Evolutionary conservation across 163 green algal species (phyloP), one percentile per base, ranked within the genome.

Genomic region (Scenedesmus sp.): DNA sequence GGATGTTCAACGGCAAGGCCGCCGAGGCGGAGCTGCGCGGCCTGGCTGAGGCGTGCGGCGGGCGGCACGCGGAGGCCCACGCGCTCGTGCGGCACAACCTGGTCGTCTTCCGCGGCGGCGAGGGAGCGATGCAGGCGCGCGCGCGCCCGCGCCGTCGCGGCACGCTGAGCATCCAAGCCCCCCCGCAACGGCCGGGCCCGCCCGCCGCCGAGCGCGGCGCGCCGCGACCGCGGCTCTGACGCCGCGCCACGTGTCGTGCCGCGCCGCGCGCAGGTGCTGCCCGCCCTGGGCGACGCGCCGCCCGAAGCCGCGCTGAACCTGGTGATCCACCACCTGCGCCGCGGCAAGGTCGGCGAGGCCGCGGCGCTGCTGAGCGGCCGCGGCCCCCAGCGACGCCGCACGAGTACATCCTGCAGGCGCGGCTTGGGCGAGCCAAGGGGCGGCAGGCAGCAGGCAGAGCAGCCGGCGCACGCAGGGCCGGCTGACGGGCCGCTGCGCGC

Each of bases 321-420:
- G 63, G 90, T 93, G 6, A 92, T 96, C 63, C 86, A 93, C 82
- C 83, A 97, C 74, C 82, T 95, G 63, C 67, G 86, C 15, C 79
- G 86, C n/a, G 81, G 78, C 26, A 81, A 92, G 47, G 47, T 91
- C 17, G 79, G 84, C 2, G 87, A 94, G 78, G 92, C 92, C 42
- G 88, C 88, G 60, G 82, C 80, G 3, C 83, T 97, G 20, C 83
- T 94, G 33, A 91, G 91, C 39, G 88, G 93, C 76, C 71, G 95
- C 56, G 84, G 94, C 77, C 91, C n/a, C n/a, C 92, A 6, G 80
- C 77, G 63, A 91, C 89, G 1, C 90, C 92, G 1, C 87, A 92
- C 39, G 92, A 96, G 84, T 94, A 95, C 83, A 96, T 96, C 60
- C 87, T 94, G n/a, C 93, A 95, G 88, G 87, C 10, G 51, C 18